Evolutionary conservation across 2,329 filamentous ascomycete genomes (phyloP), one percentile per base, ranked within the genome.

Genomic region (Arthrobotrys megalospora): DNA sequence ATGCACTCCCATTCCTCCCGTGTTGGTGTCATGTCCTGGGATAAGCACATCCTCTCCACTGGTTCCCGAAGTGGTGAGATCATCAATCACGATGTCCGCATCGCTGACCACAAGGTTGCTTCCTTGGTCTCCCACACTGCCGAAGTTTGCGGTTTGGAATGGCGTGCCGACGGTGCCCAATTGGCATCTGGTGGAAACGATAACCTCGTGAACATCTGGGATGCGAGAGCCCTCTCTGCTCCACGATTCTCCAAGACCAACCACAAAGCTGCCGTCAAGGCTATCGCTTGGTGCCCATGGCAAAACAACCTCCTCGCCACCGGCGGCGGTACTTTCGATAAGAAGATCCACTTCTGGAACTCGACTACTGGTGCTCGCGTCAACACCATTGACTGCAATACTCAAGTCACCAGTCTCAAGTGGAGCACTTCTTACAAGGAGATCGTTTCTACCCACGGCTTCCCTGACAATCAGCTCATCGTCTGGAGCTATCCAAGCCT

Each of bases 271-370:
- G 96, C 96, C 1, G 92, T 98, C 81, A 99, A 99, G 85, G 96
- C 96, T 36, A 95, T 98, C 81, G 94, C 96, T 1, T 98, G 98
- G 85, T 97, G 95, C 80, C 95, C 96, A 0, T 99, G 94, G 96
- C 92, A 95, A 73, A 89, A 92, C 32, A 92, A 91, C 2, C 88
- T 99, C 6, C 85, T 99, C 48, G 96, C 96, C 11, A 96, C 95
- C 0, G 94, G 81, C 80, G 80, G 96, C 83, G 96, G 96, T 81
- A 96, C 93, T 50, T 96, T 97, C 85, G 96, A 99, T 85, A 92
- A 94, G 82, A 93, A 97, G 86, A 99, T 99, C 85, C 96, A 99
- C 88, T 99, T 99, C 90, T 99, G 96, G 96, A 99, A 99, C 89
- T 96, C 94, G 55, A 98, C 96, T 21, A 97, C 95, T 3, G 96